phyloP scores from a whole-genome alignment of 2,329 filamentous ascomycete species.

The Fusarium subtropicale region DNA sequence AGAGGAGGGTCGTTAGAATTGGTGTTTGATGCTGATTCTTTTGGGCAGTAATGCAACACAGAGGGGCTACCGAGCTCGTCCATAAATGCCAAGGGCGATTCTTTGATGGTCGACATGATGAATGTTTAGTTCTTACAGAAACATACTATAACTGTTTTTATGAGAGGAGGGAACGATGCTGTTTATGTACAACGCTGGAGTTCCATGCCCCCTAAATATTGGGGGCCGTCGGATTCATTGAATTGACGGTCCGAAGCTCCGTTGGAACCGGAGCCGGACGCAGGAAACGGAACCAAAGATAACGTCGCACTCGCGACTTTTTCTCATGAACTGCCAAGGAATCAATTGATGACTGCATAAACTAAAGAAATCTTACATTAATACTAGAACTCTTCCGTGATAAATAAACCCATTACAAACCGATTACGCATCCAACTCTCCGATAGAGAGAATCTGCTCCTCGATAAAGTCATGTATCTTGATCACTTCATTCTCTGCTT shows the following conservation, averaged over 20 bases:
- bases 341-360: background rate
- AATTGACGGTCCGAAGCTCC: constrained; percentile 32
- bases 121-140: background rate
- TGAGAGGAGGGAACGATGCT: background rate
- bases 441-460: constrained; percentile 35
- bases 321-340: background rate
- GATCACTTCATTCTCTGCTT: constrained; percentile 51
- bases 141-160: background rate
- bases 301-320: constrained; percentile 7
- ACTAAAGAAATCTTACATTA: background rate
- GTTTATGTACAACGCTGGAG: background rate
- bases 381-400: background rate
- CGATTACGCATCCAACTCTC: constrained; percentile 1
- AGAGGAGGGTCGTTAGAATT: constrained; percentile 56
- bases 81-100: constrained; percentile 52
- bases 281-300: constrained; percentile 14
- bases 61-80: constrained; percentile 51
- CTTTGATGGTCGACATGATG: constrained; percentile 47
- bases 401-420: background rate
- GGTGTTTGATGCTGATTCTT: background rate
- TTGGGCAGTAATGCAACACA: constrained; percentile 50
- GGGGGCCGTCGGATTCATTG: constrained; percentile 16
- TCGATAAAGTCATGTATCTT: constrained; percentile 41
- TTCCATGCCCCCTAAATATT: background rate
- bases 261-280: constrained; percentile 26